Evolutionary conservation across 1,284 basidiomycete genomes (phyloP).

Genomic region (Tilletia caries): DNA sequence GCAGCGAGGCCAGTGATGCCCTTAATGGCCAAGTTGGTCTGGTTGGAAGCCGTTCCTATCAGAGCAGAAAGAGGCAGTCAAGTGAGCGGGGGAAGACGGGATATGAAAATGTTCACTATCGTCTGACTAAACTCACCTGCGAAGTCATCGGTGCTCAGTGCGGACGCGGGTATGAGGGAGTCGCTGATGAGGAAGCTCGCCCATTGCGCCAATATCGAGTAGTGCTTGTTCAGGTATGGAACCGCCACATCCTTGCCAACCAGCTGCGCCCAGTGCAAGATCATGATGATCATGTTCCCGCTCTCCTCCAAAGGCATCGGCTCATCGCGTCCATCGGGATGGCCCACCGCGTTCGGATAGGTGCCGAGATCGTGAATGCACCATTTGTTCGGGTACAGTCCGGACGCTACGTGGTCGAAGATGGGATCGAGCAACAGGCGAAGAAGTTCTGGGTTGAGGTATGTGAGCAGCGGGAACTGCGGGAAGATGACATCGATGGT

Average conservation of each 20-base stretch:
- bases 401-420: slow-evolving; percentile 56
- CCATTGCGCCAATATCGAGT: slow-evolving; percentile 67
- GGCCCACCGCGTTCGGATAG: slow-evolving; percentile 50
- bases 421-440: slow-evolving; percentile 64
- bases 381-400: slow-evolving; percentile 53
- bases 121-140: slow-evolving; percentile 56
- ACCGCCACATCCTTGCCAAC: slow-evolving; percentile 62
- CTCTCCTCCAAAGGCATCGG: slow-evolving; percentile 38
- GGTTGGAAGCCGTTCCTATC: slow-evolving; percentile 61
- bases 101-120: too few relatives aligned
- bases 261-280: slow-evolving; percentile 66
- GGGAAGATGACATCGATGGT: slow-evolving; percentile 52
- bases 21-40: slow-evolving; percentile 75
- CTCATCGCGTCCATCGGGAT: slow-evolving; percentile 52
- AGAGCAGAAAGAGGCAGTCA: too few relatives aligned
- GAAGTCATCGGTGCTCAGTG: slow-evolving; percentile 69
- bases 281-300: slow-evolving; percentile 62
- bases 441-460: slow-evolving; percentile 59
- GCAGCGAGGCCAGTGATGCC: slow-evolving; percentile 66
- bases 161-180: slow-evolving; percentile 58
- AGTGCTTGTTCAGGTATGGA: slow-evolving; percentile 59
- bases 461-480: slow-evolving; percentile 59
- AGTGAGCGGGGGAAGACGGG: too few relatives aligned
- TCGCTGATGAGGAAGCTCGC: slow-evolving; percentile 67
- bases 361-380: slow-evolving; percentile 50